Percentiles rank a stretch among this genome's conserved stretches.
Evolutionary conservation across 192 early-diverging fungal species (phyloP).

Genomic region (Physocladia obscura): DNA sequence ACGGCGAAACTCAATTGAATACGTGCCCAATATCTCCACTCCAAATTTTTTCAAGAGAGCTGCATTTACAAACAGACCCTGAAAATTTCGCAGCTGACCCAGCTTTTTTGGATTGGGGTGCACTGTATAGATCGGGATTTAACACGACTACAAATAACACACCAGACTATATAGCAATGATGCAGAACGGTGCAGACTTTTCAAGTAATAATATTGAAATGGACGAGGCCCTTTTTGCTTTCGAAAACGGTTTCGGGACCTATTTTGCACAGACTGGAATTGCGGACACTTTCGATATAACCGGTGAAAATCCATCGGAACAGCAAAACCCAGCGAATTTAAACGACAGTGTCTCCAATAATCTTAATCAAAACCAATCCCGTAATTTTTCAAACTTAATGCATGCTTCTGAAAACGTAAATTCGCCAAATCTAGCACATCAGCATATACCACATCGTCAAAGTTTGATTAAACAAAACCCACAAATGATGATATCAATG

Average conservation of each 20-base stretch:
- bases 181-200: too few relatives aligned
- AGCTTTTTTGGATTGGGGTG: constrained; percentile 4
- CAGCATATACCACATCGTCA: background rate
- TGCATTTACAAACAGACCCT: too few relatives aligned
- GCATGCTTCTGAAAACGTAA: background rate
- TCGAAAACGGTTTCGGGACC: background rate
- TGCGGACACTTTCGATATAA: background rate
- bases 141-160: background rate
- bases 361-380: too few relatives aligned
- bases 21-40: too few relatives aligned
- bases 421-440: background rate
- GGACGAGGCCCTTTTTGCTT: background rate
- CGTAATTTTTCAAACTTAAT: too few relatives aligned
- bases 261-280: constrained; percentile 21
- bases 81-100: too few relatives aligned
- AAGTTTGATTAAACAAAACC: too few relatives aligned
- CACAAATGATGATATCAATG: constrained; percentile 12
- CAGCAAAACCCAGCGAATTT: background rate
- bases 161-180: background rate
- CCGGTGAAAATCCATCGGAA: background rate
- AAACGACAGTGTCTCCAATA: background rate
- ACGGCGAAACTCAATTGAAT: too few relatives aligned
- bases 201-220: background rate
- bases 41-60: too few relatives aligned
- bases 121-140: background rate